Evolutionary conservation across 352 stramenopile genomes (phyloP).

Genomic region (Phytophthora idaei): DNA sequence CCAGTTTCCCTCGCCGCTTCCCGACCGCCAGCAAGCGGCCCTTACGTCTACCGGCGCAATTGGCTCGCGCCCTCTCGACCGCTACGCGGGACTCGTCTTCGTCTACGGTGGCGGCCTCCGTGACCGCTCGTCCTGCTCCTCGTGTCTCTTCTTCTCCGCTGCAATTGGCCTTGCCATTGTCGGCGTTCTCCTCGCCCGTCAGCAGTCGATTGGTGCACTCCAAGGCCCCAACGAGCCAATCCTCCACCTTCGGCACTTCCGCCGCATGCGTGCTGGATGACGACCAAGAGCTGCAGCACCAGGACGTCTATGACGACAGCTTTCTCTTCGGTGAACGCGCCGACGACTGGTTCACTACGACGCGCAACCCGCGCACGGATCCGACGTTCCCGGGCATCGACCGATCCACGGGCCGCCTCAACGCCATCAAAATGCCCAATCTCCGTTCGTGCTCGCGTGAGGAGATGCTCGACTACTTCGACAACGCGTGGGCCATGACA

Average conservation of each 20-base stretch:
- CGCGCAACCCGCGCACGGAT: conserved; percentile 61
- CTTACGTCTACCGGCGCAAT: conserved; percentile 27
- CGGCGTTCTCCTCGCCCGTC: not conserved
- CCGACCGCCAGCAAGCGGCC: conserved; percentile 72
- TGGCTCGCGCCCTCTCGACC: conserved; percentile 16
- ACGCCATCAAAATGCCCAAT: conserved; percentile 84
- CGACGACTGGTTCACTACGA: conserved; percentile 80
- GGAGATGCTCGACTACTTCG: conserved; percentile 93
- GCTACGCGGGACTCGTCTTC: conserved; percentile 18
- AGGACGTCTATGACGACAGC: conserved; percentile 58
- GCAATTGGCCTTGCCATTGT: conserved; percentile 1
- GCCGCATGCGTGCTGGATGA: conserved; percentile 28
- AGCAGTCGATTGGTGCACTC: conserved; percentile 16
- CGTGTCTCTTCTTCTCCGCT: not conserved
- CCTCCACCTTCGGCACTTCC: conserved; percentile 33
- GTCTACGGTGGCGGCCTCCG: conserved; percentile 29
- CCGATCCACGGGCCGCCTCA: conserved; percentile 44
- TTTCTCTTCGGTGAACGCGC: conserved; percentile 64
- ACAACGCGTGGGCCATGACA: conserved; percentile 95
- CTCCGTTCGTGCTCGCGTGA: conserved; percentile 82
- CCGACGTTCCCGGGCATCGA: conserved; percentile 62
- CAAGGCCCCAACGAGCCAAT: conserved; percentile 24
- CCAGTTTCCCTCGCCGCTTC: conserved; percentile 82
- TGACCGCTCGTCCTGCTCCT: conserved; percentile 23
- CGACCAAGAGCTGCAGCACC: conserved; percentile 10